Evolutionary conservation across 1,284 basidiomycete genomes (phyloP).

Genomic region (Cystobasidium slooffiae): DNA sequence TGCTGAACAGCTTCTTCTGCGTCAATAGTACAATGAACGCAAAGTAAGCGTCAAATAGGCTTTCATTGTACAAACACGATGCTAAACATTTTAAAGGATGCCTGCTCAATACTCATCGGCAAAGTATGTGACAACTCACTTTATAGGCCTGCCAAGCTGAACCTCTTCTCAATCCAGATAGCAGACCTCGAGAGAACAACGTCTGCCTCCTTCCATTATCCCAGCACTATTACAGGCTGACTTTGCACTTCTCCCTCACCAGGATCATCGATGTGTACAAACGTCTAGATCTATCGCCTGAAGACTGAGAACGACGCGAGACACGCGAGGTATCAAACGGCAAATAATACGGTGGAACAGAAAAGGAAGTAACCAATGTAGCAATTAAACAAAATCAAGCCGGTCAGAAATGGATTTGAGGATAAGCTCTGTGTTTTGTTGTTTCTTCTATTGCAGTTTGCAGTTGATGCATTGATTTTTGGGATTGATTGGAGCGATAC

Average conservation of each 20-base stretch:
- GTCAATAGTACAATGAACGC: conserved; percentile 37
- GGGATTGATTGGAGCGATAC: neutral
- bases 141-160: no score
- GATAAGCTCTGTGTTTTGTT: conserved; percentile 35
- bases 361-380: neutral
- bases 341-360: neutral
- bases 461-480: conserved; percentile 35
- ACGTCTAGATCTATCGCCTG: conserved; percentile 35
- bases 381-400: neutral
- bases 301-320: conserved; percentile 27
- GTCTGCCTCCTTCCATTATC: neutral
- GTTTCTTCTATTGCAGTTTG: conserved; percentile 34
- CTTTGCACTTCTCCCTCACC: neutral
- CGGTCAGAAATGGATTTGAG: conserved; percentile 8
- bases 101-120: conserved; percentile 41
- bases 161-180: conserved; percentile 15
- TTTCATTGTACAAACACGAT: neutral
- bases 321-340: neutral
- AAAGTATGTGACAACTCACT: conserved; percentile 14
- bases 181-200: conserved; percentile 32
- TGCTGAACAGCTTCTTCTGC: neutral
- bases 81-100: conserved; percentile 28
- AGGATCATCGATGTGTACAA: conserved; percentile 39
- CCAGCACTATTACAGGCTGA: neutral
- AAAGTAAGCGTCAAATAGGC: conserved; percentile 18